Conservation (phyloP, 176 grass and related monocot genomes). For the Miscanthus lutarioriparius region DNA sequence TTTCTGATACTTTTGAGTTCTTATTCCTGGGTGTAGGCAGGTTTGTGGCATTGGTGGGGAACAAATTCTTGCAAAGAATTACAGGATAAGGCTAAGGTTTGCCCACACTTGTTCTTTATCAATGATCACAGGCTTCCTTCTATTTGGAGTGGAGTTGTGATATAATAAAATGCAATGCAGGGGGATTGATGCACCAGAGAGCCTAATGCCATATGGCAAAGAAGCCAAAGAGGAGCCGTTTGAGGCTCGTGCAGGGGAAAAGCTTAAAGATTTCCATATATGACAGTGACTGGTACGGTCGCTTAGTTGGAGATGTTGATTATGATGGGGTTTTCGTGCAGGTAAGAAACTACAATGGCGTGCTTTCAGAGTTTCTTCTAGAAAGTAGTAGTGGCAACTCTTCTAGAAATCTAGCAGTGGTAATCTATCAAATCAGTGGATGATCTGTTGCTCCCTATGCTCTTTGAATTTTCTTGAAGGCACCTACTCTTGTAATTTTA, state of each 20-base stretch:
- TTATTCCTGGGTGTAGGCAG: slow-evolving; percentile 43
- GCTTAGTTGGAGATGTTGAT: slow-evolving; percentile 70
- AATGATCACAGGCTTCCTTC: background rate
- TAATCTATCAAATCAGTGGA: background rate
- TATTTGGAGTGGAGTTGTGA: background rate
- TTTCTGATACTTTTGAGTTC: slow-evolving; percentile 16
- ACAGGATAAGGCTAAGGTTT: slow-evolving; percentile 82
- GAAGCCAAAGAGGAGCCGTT: slow-evolving; percentile 71
- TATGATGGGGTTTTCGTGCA: slow-evolving; percentile 66
- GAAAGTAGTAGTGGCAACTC: background rate
- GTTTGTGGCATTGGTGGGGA: slow-evolving; percentile 21
- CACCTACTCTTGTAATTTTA: background rate
- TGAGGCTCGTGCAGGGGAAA: slow-evolving; percentile 67
- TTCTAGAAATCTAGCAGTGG: background rate
- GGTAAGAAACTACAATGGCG: slow-evolving; percentile 42
- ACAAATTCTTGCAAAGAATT: slow-evolving; percentile 60
- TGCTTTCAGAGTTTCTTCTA: background rate
- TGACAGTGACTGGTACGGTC: slow-evolving; percentile 60
- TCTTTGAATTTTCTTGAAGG: background rate
- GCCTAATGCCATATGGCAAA: slow-evolving; percentile 78
- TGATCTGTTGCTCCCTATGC: background rate
- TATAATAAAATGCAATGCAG: slow-evolving; percentile 48
- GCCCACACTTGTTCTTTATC: background rate
- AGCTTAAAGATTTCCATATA: slow-evolving; percentile 51
- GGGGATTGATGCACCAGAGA: slow-evolving; percentile 91